Base-by-base conservation (phyloP, 2,329 filamentous ascomycete genomes). In the Pseudogymnoascus sp. region DNA sequence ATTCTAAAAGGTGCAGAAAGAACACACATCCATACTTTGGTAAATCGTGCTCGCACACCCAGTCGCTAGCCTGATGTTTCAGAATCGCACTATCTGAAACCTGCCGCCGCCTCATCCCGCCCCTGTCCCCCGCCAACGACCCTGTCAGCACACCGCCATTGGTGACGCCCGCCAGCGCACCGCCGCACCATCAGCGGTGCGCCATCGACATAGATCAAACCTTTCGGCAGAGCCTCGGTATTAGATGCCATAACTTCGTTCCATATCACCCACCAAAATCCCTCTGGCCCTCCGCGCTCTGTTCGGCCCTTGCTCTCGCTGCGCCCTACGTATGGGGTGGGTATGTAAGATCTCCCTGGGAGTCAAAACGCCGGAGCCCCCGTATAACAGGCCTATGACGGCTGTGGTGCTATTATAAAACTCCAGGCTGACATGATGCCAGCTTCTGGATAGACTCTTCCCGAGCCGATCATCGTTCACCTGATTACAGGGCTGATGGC, bases 351-450 rank as follows among this genome's bases (percentile, higher is more conserved):
- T 53, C 47, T 53, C 47, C 47, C 25, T 31, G 25, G 4, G n/a
- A 31, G 47, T 33, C 47, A 53, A 53, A 33, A 53, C 47, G 47
- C 47, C 47, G 25, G 47, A 53, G n/a, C n/a, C 47, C 47, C 47
- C 25, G n/a, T 25, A n/a, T 56, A 11, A 56, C 47, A 31, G 25
- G 47, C 47, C 47, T 56, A 56, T 56, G 47, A 25, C 23, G n/a
- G 25, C 8, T 5, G 10, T 31, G n/a, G 8, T 56, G n/a, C 47
- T 56, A 56, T 56, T 56, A 56, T 56, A 56, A 56, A 56, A 56
- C 47, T 31, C n/a, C 14, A 56, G 25, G 25, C 25, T 56, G 47
- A 56, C 47, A 56, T 56, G 25, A n/a, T 33, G n/a, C 25, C 25
- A 56, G 25, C 8, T 31, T 4, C n/a, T 56, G 47, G 47, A 31